phyloP scores from a whole-genome alignment of 441 rosid genomes.

The Rhodomyrtus psidioides region DNA sequence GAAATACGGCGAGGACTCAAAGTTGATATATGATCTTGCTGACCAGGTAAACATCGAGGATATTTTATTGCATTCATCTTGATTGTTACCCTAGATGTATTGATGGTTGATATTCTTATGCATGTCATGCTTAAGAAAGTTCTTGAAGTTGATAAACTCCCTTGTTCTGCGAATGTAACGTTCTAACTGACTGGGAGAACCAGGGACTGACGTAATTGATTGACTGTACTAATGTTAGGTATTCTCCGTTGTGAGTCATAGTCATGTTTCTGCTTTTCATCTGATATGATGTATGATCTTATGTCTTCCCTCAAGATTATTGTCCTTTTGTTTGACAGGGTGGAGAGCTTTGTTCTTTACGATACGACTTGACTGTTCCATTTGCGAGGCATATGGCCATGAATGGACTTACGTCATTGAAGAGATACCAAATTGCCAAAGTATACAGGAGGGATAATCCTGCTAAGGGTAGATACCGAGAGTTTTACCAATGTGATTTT shows the following conservation, averaged over 20 bases:
- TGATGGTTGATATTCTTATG: neutral
- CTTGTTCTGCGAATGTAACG: neutral
- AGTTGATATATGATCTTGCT: slow-evolving; percentile 87
- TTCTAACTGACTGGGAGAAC: neutral
- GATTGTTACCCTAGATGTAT: neutral
- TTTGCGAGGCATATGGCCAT: slow-evolving; percentile 93
- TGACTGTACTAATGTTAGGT: neutral
- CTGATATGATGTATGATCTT: neutral
- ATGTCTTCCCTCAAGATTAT: neutral
- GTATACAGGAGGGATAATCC: slow-evolving; percentile 94
- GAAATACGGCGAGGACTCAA: slow-evolving; percentile 94
- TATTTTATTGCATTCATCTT: neutral
- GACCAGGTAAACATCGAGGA: slow-evolving; percentile 57
- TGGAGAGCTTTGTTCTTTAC: slow-evolving; percentile 91
- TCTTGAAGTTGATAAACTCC: neutral
- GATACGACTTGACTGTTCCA: slow-evolving; percentile 94
- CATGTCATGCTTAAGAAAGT: neutral
- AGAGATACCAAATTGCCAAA: slow-evolving; percentile 84
- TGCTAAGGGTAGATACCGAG: slow-evolving; percentile 87
- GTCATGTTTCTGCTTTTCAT: neutral
- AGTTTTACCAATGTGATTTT: slow-evolving; percentile 95
- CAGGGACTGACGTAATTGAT: neutral
- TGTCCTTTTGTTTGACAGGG: slow-evolving; percentile 43
- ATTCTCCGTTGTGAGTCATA: neutral
- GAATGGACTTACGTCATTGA: slow-evolving; percentile 78